Conservation (phyloP, 257 asterid genomes). For the Penstemon newberryi region DNA sequence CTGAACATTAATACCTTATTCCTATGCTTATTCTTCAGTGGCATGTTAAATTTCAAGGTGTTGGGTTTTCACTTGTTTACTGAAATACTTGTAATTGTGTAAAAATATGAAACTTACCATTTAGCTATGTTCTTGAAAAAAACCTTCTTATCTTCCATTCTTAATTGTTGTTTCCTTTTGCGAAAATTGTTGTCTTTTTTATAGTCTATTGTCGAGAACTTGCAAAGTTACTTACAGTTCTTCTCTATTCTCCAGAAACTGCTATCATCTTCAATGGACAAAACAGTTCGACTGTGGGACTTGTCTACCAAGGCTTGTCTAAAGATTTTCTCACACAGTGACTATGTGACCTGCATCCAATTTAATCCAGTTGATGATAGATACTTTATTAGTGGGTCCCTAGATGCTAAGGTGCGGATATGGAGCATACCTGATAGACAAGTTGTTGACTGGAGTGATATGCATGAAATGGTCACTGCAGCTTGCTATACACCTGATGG, state of each 20-base stretch:
- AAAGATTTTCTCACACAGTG: conserved; percentile 90
- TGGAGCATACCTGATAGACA: conserved; percentile 96
- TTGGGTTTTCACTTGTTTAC: not conserved
- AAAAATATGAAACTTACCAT: not conserved
- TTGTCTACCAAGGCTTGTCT: conserved; percentile 79
- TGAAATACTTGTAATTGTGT: not conserved
- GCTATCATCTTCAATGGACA: conserved; percentile 96
- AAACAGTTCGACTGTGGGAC: conserved; percentile 98
- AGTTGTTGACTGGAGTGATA: conserved; percentile 98
- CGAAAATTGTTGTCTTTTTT: conserved; percentile 11
- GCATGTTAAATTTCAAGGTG: not conserved
- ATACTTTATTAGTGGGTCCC: conserved; percentile 97
- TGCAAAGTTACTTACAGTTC: conserved; percentile 24
- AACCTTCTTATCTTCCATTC: not conserved
- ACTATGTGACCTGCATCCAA: conserved; percentile 97
- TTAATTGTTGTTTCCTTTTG: not conserved
- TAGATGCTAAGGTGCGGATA: conserved; percentile 95
- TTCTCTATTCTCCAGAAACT: conserved; percentile 57
- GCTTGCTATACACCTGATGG: conserved; percentile 99
- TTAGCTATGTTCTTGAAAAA: not conserved
- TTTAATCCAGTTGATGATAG: conserved; percentile 95
- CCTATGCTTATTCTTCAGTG: not conserved
- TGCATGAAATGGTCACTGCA: conserved; percentile 99
- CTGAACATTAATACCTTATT: not conserved
- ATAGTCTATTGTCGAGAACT: conserved; percentile 21